Conservation (phyloP, 768 basidiomycete species). For the Mycena chlorophos region DNA sequence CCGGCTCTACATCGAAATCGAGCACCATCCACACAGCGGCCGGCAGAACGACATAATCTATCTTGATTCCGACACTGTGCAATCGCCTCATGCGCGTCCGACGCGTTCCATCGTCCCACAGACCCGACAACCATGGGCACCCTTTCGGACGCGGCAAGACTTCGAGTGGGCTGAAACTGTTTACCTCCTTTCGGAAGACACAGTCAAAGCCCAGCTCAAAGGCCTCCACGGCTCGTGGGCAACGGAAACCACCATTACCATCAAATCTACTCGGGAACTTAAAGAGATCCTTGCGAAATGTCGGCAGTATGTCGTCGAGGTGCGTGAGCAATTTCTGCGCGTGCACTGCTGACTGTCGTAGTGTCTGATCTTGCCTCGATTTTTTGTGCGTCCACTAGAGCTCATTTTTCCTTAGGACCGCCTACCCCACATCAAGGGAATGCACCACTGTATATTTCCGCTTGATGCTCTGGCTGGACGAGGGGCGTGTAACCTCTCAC, state of each 20-base stretch:
- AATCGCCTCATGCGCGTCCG: neutral
- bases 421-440: constrained; percentile 4
- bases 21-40: constrained; percentile 15
- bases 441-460: constrained; percentile 13
- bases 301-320: constrained; percentile 15
- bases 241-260: constrained; percentile 1
- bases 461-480: constrained; percentile 5
- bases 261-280: constrained; percentile 4
- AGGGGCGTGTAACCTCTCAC: constrained; percentile 12
- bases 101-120: neutral
- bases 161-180: constrained; percentile 14
- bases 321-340: too few species aligned
- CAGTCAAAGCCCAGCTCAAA: constrained; percentile 1
- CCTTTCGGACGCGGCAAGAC: constrained; percentile 8
- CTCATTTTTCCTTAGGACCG: too few species aligned
- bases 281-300: constrained; percentile 4
- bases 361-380: neutral
- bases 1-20: constrained; percentile 9
- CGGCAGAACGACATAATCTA: neutral
- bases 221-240: constrained; percentile 14
- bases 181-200: neutral
- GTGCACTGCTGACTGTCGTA: neutral
- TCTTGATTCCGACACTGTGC: neutral
- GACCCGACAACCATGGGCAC: constrained; percentile 12
- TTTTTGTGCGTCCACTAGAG: too few species aligned